Evolutionary conservation across 495 filamentous ascomycete genomes (phyloP).

Genomic region (Hyaloscypha finlandica): DNA sequence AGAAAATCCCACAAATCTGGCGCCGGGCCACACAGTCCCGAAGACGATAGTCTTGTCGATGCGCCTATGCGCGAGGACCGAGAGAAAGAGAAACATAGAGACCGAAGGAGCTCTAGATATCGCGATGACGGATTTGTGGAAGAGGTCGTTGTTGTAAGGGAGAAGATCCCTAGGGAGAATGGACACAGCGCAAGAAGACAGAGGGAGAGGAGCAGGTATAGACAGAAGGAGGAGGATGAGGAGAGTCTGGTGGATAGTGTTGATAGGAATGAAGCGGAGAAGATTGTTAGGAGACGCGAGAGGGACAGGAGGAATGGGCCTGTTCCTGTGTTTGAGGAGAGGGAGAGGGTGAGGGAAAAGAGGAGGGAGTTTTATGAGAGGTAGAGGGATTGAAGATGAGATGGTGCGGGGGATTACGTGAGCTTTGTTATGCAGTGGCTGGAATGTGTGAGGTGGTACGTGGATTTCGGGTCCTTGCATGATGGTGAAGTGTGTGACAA

Average conservation of each 20-base stretch:
- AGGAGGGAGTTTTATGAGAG: background rate
- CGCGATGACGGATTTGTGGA: background rate
- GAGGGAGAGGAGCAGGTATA: background rate
- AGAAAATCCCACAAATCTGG: background rate
- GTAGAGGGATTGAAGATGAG: background rate
- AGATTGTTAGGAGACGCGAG: background rate
- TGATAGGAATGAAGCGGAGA: background rate
- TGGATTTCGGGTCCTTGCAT: too few species aligned
- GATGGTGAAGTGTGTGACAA: too few species aligned
- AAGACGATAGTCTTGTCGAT: constrained; percentile 6
- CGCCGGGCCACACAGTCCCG: background rate
- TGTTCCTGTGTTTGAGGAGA: background rate
- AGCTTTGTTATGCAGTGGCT: background rate
- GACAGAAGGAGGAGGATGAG: background rate
- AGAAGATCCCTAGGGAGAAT: background rate
- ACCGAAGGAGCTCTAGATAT: background rate
- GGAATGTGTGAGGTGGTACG: too few species aligned
- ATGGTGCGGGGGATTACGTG: background rate
- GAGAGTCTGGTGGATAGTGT: background rate
- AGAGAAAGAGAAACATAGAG: background rate
- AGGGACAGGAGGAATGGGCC: background rate
- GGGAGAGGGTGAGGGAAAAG: background rate
- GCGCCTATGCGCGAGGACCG: background rate
- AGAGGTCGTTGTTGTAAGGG: background rate
- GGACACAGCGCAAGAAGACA: background rate